A percentile compares a stretch with the other conserved stretches of the same genome.
Conservation (phyloP, 2,329 filamentous ascomycete genomes). For the Alternaria sp. region DNA sequence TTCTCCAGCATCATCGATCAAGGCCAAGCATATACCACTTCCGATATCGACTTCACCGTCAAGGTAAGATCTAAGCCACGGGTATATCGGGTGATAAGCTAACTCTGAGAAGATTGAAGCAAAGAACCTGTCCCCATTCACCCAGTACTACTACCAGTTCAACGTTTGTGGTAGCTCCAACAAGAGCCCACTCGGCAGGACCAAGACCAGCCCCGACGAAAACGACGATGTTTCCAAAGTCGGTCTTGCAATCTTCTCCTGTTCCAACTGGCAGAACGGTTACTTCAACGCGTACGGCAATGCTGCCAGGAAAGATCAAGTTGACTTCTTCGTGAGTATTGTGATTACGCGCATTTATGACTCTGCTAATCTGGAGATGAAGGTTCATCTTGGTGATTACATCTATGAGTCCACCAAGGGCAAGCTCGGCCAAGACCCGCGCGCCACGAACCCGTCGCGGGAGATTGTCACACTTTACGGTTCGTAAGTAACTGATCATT, state of each 20-base stretch:
- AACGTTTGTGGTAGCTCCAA: constrained; percentile 68
- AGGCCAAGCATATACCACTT: constrained; percentile 71
- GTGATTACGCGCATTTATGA: background rate
- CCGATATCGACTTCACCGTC: constrained; percentile 77
- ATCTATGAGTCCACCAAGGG: constrained; percentile 50
- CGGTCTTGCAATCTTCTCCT: constrained; percentile 73
- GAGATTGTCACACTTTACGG: constrained; percentile 50
- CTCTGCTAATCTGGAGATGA: constrained; percentile 25
- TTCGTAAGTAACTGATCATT: background rate
- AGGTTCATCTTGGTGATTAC: constrained; percentile 53
- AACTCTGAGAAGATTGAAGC: constrained; percentile 64
- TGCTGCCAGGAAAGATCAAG: constrained; percentile 48
- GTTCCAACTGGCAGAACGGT: constrained; percentile 60
- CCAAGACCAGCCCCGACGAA: constrained; percentile 69
- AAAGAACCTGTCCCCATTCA: constrained; percentile 66
- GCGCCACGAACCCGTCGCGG: constrained; percentile 38
- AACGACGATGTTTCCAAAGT: constrained; percentile 64
- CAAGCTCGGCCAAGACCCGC: constrained; percentile 27
- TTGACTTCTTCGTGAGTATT: constrained; percentile 64
- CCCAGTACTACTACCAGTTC: constrained; percentile 74
- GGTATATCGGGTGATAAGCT: constrained; percentile 1
- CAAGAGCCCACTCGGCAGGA: constrained; percentile 68
- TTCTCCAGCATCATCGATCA: constrained; percentile 58
- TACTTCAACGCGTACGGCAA: constrained; percentile 58
- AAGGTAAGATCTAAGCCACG: constrained; percentile 56